phyloP scores from a whole-genome alignment of 1,284 basidiomycete species.

The Fomitopsis palustris region DNA sequence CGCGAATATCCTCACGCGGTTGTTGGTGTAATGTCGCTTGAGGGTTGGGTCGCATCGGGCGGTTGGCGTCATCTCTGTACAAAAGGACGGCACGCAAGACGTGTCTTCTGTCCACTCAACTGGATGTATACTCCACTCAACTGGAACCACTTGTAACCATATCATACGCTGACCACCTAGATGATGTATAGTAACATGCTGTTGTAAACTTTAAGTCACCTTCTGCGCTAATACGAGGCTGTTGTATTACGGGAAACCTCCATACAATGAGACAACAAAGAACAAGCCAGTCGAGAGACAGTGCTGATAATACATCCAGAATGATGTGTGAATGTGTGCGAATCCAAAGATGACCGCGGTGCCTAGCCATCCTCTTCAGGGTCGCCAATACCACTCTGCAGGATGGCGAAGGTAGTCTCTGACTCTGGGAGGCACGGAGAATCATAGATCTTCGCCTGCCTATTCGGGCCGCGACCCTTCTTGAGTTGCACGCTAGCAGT shows the following conservation, averaged over 20 bases:
- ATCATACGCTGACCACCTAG: constrained; percentile 16
- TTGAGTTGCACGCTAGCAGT: constrained; percentile 76
- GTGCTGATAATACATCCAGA: neutral
- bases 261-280: neutral
- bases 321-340: neutral
- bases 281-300: neutral
- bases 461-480: constrained; percentile 90
- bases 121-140: constrained; percentile 31
- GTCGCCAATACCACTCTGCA: constrained; percentile 84
- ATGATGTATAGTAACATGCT: constrained; percentile 12
- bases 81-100: constrained; percentile 12
- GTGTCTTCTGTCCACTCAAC: constrained; percentile 34
- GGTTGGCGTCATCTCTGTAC: neutral
- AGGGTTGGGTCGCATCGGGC: neutral
- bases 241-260: too few relatives aligned
- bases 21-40: constrained; percentile 54
- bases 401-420: constrained; percentile 94
- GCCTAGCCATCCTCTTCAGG: constrained; percentile 76
- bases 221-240: neutral
- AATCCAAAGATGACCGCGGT: neutral
- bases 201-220: neutral
- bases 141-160: constrained; percentile 16
- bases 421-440: constrained; percentile 97
- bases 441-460: constrained; percentile 97
- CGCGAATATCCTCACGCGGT: constrained; percentile 85